Percentiles rank a stretch among this genome's conserved stretches.
Conservation (phyloP, 2,329 filamentous ascomycete species). For the Pseudogymnoascus sp. region DNA sequence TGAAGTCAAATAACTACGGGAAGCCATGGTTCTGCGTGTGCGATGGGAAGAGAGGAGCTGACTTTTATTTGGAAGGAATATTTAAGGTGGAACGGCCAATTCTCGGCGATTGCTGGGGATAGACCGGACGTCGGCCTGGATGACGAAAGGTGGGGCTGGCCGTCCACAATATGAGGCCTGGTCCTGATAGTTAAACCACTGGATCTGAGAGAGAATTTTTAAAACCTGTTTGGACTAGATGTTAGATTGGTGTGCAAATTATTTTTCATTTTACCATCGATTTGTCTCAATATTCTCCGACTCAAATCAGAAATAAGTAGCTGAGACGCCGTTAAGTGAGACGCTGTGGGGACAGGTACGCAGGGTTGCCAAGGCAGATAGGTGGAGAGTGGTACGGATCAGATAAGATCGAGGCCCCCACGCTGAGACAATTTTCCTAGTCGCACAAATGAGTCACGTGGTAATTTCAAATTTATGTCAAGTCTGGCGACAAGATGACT, state of each 20-base stretch:
- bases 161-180: background rate
- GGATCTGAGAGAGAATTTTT: background rate
- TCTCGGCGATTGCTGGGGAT: background rate
- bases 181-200: background rate
- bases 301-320: background rate
- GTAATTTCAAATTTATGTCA: background rate
- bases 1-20: background rate
- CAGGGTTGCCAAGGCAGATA: background rate
- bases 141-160: background rate
- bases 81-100: background rate
- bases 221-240: background rate
- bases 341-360: background rate
- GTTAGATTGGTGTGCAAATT: background rate
- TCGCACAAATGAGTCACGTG: background rate
- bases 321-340: background rate
- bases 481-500: background rate
- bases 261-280: background rate
- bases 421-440: too few species aligned
- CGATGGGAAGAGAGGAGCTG: background rate
- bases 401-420: background rate
- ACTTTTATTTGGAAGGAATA: background rate
- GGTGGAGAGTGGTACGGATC: background rate
- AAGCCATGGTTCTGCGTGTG: background rate
- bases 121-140: background rate
- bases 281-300: background rate